Evolutionary conservation across 768 basidiomycete species (phyloP), one percentile per base, ranked within the genome.

Genomic region (Galerina sulciceps): DNA sequence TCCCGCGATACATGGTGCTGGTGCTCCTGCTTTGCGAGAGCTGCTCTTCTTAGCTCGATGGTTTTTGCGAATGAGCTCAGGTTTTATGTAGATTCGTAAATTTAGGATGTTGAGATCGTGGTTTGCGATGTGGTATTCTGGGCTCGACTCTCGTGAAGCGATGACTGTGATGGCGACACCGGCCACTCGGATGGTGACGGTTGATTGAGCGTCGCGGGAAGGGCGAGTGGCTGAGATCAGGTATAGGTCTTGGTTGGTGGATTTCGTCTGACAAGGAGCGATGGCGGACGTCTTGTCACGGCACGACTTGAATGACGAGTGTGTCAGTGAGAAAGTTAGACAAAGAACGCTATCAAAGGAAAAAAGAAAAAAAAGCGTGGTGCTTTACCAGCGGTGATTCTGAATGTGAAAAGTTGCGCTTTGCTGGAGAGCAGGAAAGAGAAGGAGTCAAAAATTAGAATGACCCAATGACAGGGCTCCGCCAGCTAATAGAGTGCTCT

Each of bases 1-100:
- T 53, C 67, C 75, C 77, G 64, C 79, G 77, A 71, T 85, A 81
- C 85, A 87, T 87, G 51, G 66, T 67, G 67, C 58, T 50, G 47
- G 48, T 56, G 10, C 57, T 62, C 44, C 47, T 23, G 58, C 40
- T 41, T 31, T 50, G 31, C 41, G 26, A 53, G 17, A 53, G 14
- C 45, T 53, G 4, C 14, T 22, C 18, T 14, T 42, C 37, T 37
- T 22, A 20, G 26, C 47, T 54, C 40, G 23, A 44, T 37, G 17
- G 18, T 55, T 34, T 41, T 52, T 35, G 17, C 45, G 22, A 35
- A 35, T 34, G 40, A 20, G 13, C n/a, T 23, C 31, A 15, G 35
- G 13, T 55, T 44, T 36, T 35, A 17, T 43, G 48, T 14, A 10
- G 49, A 22, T 45, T 38, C 8, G 26, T 31, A 31, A n/a, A 31